A percentile compares a stretch with the other conserved stretches of the same genome.
Evolutionary conservation across 306 rosid species (phyloP).

Genomic region (Prunus persica): Prunus_persica_NCBIv2 NC_034009.1:30101001-30101500

Average conservation of each 20-base stretch:
- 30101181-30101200: neutral
- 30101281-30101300: slow-evolving; percentile 86
- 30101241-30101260: slow-evolving; percentile 7
- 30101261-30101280: slow-evolving; percentile 81
- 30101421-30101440: neutral
- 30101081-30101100: neutral
- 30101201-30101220: neutral
- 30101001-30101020: neutral
- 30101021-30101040: neutral
- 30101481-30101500: neutral
- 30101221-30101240: neutral
- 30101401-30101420: neutral
- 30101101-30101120: slow-evolving; percentile 5
- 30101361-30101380: slow-evolving; percentile 97
- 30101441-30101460: neutral
- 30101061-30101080: neutral
- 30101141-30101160: neutral
- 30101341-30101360: slow-evolving; percentile 76
- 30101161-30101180: neutral
- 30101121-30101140: neutral
- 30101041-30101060: neutral
- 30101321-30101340: slow-evolving; percentile 89
- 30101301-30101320: slow-evolving; percentile 90
- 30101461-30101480: neutral
- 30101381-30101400: slow-evolving; percentile 19